Base-by-base conservation (phyloP, 768 basidiomycete species). In the Pleurotus giganteus region DNA sequence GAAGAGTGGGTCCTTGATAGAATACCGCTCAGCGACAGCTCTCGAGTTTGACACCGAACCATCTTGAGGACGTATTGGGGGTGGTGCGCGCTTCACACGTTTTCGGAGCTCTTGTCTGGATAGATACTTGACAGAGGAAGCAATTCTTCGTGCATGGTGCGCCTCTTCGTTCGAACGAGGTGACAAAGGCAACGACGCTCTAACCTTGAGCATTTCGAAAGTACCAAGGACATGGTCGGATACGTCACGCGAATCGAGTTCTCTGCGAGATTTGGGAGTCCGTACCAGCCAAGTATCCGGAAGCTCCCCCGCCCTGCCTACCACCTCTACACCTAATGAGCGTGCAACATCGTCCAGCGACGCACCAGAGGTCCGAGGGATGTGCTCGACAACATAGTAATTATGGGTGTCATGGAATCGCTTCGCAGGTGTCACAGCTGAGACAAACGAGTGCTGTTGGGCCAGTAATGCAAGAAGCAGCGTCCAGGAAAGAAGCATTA, bases 261-360 rank as follows among this genome's bases (percentile, higher is more conserved):
- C 62, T 11, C 61, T 57, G 5, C 37, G 42, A 23, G 70, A 58
- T 66, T 84, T 81, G 60, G 69, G 63, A 37, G 77, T 71, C 23
- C 91, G 82, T 42, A 97, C 85, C 15, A 99, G 74, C 90, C 91
- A 99, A 70, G 90, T 80, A 53, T 91, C 76, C 26, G 70, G 65
- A 4, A 99, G 80, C 65, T 94, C 88, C 47, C 97, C 94, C 23
- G 85, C 87, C 61, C 83, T 88, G 65, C 95, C 92, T 54, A 98
- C 88, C 45, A 97, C 73, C 70, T 98, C 88, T 19, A 93, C 86
- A 12, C 85, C 85, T 9, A 98, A 77, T 0, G 74, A 68, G 5
- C 66, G 44, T 4, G 85, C 79, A 55, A 87, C 77, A 58, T 89
- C 84, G 54, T 71, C 70, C 57, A 90, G 78, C 60, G 84, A 78